Evolutionary conservation across 805 yeast species (phyloP), one percentile per base, ranked within the genome.

Genomic region (Nakazawaea ambrosiae): DNA sequence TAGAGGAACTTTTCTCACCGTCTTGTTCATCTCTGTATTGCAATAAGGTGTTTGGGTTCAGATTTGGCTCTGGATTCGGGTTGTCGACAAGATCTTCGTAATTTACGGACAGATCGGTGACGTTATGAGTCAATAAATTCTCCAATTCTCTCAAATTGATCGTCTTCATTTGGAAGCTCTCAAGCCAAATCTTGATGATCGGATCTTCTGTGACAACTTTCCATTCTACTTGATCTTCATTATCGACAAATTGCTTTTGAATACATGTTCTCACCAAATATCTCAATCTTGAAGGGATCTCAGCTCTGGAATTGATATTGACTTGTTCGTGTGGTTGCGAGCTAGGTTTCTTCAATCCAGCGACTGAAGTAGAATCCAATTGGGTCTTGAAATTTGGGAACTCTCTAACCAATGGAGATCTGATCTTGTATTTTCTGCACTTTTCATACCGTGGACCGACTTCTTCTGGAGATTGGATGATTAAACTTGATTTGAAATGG

Each of bases 121-220:
- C n/a, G n/a, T n/a, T n/a, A n/a, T n/a, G n/a, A n/a, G n/a, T n/a
- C n/a, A n/a, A n/a, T n/a, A n/a, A 51, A 33, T 60, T 55, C 42
- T 74, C 77, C 1, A 75, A 75, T 46, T 73, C 73, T 40, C 66
- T 66, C 40, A 78, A 57, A 46, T 68, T 61, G 55, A 75, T 45
- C 45, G 78, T 67, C 33, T 65, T 63, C 46, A 81, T 52, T n/a
- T 77, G 69, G 48, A 63, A 66, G 53, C 82, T 59, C 43, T 58
- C 54, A 33, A 73, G 61, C 86, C 84, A 69, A 30, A 69, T 63
- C 39, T 60, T 58, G 12, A 77, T 67, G 3, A 66, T 61, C 2
- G 66, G 50, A 46, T 79, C 85, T 51, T 81, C 90, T 4, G 85
- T 70, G 5, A 81, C 65, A 18, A 80, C 54, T 18, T 62, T 59